phyloP scores from a whole-genome alignment of 2,329 filamentous ascomycete genomes.

The Mycosphaerelloides madeirae region DNA sequence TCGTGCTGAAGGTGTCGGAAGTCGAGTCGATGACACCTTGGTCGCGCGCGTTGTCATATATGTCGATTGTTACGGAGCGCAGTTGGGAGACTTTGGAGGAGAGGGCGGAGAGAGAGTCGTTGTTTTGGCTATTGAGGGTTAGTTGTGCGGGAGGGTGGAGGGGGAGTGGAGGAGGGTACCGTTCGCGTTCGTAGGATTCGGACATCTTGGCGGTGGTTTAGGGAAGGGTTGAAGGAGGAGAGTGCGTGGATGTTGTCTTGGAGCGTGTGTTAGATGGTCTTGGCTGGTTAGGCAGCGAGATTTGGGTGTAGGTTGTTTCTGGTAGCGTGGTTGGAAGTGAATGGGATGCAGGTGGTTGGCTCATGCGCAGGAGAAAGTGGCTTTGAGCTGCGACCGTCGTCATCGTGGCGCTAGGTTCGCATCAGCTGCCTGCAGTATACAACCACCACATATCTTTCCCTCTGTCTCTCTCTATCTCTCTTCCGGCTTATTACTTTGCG shows the following conservation, averaged over 20 bases:
- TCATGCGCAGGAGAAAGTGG: background rate
- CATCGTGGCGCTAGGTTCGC: background rate
- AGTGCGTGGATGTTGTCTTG: background rate
- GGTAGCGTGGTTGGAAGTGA: no score
- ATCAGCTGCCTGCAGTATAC: no score
- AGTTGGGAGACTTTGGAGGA: slow-evolving; percentile 86
- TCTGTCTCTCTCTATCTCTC: no score
- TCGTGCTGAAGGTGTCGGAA: slow-evolving; percentile 84
- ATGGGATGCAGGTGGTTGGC: background rate
- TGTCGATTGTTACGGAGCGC: slow-evolving; percentile 91
- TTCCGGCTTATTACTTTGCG: no score
- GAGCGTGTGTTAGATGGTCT: no score
- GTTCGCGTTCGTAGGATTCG: slow-evolving; percentile 55
- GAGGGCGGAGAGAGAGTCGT: slow-evolving; percentile 86
- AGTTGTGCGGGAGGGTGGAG: slow-evolving; percentile 2
- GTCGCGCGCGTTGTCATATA: slow-evolving; percentile 90
- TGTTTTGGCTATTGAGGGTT: slow-evolving; percentile 68
- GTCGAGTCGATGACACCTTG: slow-evolving; percentile 86
- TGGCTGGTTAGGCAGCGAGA: background rate
- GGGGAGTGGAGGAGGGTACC: slow-evolving; percentile 41
- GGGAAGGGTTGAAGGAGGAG: background rate
- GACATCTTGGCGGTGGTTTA: slow-evolving; percentile 40
- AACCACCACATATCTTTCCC: no score
- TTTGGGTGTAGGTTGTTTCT: no score
- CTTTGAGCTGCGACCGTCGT: background rate